A percentile compares a stretch with the other conserved stretches of the same genome.
These are phyloP conservation scores for Marchantia paleacea DNA, from an alignment of 225 moss, liverwort and hornwort species.

Conservation along the genomic window DNA sequence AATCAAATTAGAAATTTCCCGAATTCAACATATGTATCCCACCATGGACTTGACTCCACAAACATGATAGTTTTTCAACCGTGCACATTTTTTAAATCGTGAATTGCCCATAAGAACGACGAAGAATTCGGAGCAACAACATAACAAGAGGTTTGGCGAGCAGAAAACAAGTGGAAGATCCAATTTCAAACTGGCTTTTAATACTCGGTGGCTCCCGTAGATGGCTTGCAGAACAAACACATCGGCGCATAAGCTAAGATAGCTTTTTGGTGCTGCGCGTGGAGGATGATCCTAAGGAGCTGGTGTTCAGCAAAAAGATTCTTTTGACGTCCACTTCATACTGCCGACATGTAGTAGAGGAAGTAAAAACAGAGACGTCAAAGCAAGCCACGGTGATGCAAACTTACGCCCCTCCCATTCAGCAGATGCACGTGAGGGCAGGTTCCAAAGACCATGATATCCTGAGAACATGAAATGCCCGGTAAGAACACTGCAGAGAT, in stretches of 20 bases:
- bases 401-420: conserved; percentile 47
- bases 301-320: conserved; percentile 19
- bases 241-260: conserved; percentile 10
- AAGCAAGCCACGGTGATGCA: conserved; percentile 37
- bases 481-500: conserved; percentile 34
- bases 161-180: conserved; percentile 3
- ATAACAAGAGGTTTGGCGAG: neutral
- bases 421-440: conserved; percentile 31
- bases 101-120: neutral
- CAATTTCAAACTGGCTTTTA: conserved; percentile 6
- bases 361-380: conserved; percentile 24
- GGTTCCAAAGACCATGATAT: conserved; percentile 45
- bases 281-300: conserved; percentile 22
- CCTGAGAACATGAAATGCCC: conserved; percentile 50
- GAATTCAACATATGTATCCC: neutral
- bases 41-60: neutral
- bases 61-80: neutral
- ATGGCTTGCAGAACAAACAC: neutral
- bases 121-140: neutral
- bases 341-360: conserved; percentile 22
- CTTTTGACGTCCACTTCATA: conserved; percentile 10
- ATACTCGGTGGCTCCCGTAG: neutral
- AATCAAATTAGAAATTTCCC: neutral
- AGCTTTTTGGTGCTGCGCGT: conserved; percentile 11
- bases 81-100: neutral